phyloP scores from a whole-genome alignment of 1,284 basidiomycete species.

The Coniferiporia sulphurascens region DNA sequence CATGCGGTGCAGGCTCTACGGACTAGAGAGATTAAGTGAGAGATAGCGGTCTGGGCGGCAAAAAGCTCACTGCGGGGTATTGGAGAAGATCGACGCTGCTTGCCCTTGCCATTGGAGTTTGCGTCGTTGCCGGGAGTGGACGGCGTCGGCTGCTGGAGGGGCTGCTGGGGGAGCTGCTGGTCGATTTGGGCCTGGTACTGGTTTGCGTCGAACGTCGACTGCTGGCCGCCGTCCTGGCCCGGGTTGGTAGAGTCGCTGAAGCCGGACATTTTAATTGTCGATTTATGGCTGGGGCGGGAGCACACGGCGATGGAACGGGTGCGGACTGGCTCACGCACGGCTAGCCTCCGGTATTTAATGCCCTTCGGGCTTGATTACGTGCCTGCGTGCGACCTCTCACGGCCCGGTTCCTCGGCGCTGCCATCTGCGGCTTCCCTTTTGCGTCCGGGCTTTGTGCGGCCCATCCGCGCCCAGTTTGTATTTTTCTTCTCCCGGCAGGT shows the following conservation, averaged over 20 bases:
- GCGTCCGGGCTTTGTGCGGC: not conserved
- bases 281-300: constrained; percentile 6
- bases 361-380: not conserved
- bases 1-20: constrained; percentile 73
- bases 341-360: not conserved
- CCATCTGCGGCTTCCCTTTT: not conserved
- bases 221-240: constrained; percentile 50
- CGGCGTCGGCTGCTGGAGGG: constrained; percentile 29
- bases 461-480: not conserved
- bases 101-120: constrained; percentile 7
- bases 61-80: constrained; percentile 33
- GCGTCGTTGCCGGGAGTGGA: constrained; percentile 18
- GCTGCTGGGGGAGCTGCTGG: constrained; percentile 34
- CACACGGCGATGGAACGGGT: not conserved
- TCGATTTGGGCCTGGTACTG: constrained; percentile 49
- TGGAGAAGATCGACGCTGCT: constrained; percentile 20
- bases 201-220: constrained; percentile 48
- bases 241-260: constrained; percentile 55
- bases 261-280: constrained; percentile 54
- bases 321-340: not conserved
- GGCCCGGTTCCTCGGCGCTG: not conserved
- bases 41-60: not conserved
- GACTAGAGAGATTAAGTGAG: constrained; percentile 31
- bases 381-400: not conserved
- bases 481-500: not conserved